Evolutionary conservation across 2,329 filamentous ascomycete species (phyloP).

Genomic region (Phaeophleospora eucalypticola): DNA sequence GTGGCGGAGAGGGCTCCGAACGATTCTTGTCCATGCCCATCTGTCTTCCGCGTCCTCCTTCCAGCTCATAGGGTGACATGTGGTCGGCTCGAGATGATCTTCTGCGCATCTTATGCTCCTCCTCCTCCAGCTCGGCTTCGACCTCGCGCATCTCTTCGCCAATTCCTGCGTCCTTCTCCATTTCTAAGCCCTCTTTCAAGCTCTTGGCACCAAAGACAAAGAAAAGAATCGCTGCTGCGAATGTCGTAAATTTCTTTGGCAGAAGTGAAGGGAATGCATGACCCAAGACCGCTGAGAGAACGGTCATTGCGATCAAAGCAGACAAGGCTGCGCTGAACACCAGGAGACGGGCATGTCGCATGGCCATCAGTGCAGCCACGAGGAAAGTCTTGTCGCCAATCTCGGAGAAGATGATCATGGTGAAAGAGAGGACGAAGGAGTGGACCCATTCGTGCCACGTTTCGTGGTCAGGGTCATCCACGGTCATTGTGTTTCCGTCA

Average conservation of each 20-base stretch:
- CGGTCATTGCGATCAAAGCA: constrained; percentile 85
- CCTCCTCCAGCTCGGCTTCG: constrained; percentile 87
- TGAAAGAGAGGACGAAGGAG: constrained; percentile 85
- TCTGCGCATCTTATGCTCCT: constrained; percentile 64
- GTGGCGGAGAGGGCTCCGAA: constrained; percentile 22
- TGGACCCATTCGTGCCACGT: constrained; percentile 52
- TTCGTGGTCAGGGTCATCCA: constrained; percentile 19
- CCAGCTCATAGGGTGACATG: constrained; percentile 56
- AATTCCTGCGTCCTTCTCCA: constrained; percentile 86
- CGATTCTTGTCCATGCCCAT: constrained; percentile 9
- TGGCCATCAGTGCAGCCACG: constrained; percentile 95
- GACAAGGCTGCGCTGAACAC: constrained; percentile 95
- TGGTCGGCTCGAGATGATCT: constrained; percentile 67
- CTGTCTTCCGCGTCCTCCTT: constrained; percentile 31
- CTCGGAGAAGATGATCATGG: constrained; percentile 97
- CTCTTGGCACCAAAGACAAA: constrained; percentile 83
- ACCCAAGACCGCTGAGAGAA: constrained; percentile 86
- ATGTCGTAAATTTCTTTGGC: constrained; percentile 84
- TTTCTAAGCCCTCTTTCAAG: constrained; percentile 78
- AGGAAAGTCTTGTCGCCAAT: constrained; percentile 98
- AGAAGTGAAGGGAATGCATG: constrained; percentile 88
- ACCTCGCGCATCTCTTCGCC: constrained; percentile 98
- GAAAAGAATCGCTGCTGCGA: constrained; percentile 80
- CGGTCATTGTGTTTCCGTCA: neutral
- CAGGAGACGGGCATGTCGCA: constrained; percentile 90